Base-by-base conservation (phyloP, 1,284 basidiomycete genomes). In the Malassezia slooffiae region DNA sequence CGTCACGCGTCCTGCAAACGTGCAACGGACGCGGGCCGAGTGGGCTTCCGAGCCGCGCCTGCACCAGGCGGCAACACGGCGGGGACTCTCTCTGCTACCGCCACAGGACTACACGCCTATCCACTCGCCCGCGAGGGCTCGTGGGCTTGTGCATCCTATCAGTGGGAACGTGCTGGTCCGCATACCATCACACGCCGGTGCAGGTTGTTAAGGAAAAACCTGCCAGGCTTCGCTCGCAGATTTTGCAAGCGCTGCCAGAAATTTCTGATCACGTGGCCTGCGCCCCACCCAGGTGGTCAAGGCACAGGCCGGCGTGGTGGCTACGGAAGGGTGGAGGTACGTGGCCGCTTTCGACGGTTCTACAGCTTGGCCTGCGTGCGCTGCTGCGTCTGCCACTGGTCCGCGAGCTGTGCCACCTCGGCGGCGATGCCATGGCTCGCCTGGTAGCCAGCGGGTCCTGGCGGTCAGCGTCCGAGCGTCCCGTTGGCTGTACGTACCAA, bases 371-470 rank as follows among this genome's bases (percentile, higher is more conserved):
- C 36, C 21, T 19, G 20, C 9, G 35, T 12, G n/a, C n/a, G 29
- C 27, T 6, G n/a, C 29, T 13, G 43, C 23, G 26, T 15, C 29
- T 36, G 33, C 34, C 37, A 50, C 15, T 38, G 13, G 13, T 57
- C 60, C 4, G 50, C 54, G 30, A 62, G 39, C 19, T 53, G 49
- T 8, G 41, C 50, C 2, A 62, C 65, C 27, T 64, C 54, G 21
- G 58, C 41, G 0, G 65, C 65, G 34, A 68, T 63, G 0, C 65
- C 65, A 38, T 63, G 58, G 22, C 46, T 51, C 1, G 56, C 47
- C 46, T 67, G 65, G 32, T 61, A 67, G 2, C 65, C 65, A 2
- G 63, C 63, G 6, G 57, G 55, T 5, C 41, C 37, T 28, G 38
- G 16, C 36, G 7, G 23, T 7, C 16, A 8, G 0, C 17, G 15